phyloP scores from a whole-genome alignment of 768 basidiomycete genomes.

The Hericium erinaceus region DNA sequence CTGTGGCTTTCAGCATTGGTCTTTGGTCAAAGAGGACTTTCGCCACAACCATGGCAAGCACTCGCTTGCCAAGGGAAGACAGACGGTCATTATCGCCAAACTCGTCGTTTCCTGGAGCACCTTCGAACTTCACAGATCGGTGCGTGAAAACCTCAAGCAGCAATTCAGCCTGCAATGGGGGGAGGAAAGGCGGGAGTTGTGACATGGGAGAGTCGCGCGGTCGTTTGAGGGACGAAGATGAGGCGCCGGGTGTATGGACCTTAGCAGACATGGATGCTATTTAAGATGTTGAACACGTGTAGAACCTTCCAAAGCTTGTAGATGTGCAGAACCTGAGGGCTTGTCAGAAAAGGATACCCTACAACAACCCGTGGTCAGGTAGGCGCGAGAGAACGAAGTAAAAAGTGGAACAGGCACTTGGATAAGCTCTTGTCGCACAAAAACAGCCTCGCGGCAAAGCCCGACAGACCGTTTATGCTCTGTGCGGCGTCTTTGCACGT shows the following conservation, averaged over 20 bases:
- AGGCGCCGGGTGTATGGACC: slow-evolving; percentile 1
- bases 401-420: too few relatives aligned
- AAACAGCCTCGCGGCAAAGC: too few relatives aligned
- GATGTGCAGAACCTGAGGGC: neutral
- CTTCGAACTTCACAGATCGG: slow-evolving; percentile 41
- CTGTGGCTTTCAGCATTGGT: slow-evolving; percentile 38
- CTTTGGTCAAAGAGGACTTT: slow-evolving; percentile 37
- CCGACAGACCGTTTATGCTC: too few relatives aligned
- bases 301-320: neutral
- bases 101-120: slow-evolving; percentile 18
- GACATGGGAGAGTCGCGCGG: slow-evolving; percentile 19
- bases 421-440: too few relatives aligned
- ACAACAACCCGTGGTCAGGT: neutral
- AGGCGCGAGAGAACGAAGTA: too few relatives aligned
- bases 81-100: slow-evolving; percentile 52
- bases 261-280: neutral
- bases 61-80: slow-evolving; percentile 38
- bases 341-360: neutral
- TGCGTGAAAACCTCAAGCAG: slow-evolving; percentile 67
- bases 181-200: slow-evolving; percentile 32
- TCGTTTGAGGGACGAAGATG: slow-evolving; percentile 26
- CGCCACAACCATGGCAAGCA: slow-evolving; percentile 39
- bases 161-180: slow-evolving; percentile 41
- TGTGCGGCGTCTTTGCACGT: too few relatives aligned
- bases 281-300: neutral